Base-by-base conservation (phyloP, 805 yeast species). In the Ogataea allantospora region DNA sequence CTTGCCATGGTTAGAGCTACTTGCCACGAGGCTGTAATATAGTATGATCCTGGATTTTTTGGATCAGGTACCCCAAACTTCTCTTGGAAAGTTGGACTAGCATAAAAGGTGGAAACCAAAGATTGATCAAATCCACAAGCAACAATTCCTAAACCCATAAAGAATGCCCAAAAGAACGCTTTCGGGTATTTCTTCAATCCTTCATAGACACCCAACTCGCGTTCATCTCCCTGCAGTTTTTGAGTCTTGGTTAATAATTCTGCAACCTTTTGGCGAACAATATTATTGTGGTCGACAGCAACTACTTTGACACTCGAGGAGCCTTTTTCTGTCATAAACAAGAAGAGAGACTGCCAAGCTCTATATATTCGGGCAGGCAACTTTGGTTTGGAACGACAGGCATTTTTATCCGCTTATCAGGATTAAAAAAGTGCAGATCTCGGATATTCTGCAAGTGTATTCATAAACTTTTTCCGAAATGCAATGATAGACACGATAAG, bases 111-210 rank as follows among this genome's bases (percentile, higher is more conserved):
- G 55, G 55, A 56, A 57, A 62, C 67, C 54, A 43, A 66, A 48
- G 56, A 61, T 43, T 54, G 70, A 52, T 71, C 76, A 48, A 65
- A 71, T 32, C 73, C 72, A 44, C 61, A 68, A 59, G 68, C 60
- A 29, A 67, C 50, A 47, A 68, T 54, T 18, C 68, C 35, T 6
- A 25, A 12, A 23, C 25, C 13, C 31, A 37, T 25, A 11, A 31
- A 12, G 8, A 30, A 12, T 9, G 32, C 19, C 41, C 41, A 37
- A 18, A 37, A 37, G 12, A 26, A 17, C 17, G 36, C 41, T 21
- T 6, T 31, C n/a, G 30, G 30, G 26, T 37, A 31, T 11, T 11
- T 33, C 14, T 15, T 22, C 9, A 35, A n/a, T 11, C 30, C 37
- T 14, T 33, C 24, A 7, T 25, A 14, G 15, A 24, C 8, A 4